Percentiles rank a stretch among this genome's conserved stretches.
Conservation (phyloP, 2,329 filamentous ascomycete genomes). For the Exophiala calicioides region DNA sequence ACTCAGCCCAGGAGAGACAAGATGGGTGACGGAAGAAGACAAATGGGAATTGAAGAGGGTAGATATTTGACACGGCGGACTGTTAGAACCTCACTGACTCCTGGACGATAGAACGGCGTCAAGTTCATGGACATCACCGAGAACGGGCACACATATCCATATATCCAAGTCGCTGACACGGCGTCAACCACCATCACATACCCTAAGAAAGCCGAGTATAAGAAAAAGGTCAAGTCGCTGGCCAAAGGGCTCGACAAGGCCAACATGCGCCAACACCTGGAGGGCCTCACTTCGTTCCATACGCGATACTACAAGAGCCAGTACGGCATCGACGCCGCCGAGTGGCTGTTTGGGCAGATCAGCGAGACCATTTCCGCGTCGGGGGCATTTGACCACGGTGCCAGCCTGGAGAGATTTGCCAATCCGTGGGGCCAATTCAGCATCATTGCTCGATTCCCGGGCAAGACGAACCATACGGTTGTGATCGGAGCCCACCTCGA, state of each 20-base stretch:
- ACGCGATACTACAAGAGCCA: conserved; percentile 61
- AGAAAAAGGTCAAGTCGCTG: conserved; percentile 67
- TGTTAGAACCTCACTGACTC: conserved; percentile 11
- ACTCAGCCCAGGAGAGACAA: conserved; percentile 75
- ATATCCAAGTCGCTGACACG: conserved; percentile 36
- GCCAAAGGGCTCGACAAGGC: conserved; percentile 69
- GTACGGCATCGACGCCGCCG: conserved; percentile 77
- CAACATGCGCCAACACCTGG: conserved; percentile 75
- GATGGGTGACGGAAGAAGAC: conserved; percentile 89
- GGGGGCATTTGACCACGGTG: conserved; percentile 66
- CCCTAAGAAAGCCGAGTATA: conserved; percentile 65
- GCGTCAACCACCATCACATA: conserved; percentile 55
- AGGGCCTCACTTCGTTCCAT: conserved; percentile 64
- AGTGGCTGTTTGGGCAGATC: conserved; percentile 80
- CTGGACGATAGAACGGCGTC: conserved; percentile 65
- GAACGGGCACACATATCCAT: conserved; percentile 62
- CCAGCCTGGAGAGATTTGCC: conserved; percentile 70
- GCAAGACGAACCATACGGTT: conserved; percentile 77
- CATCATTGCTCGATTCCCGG: conserved; percentile 88
- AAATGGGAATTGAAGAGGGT: conserved; percentile 90
- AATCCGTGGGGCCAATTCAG: conserved; percentile 89
- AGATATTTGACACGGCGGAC: conserved; percentile 35
- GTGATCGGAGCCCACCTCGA: conserved; percentile 93
- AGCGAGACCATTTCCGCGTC: conserved; percentile 69
- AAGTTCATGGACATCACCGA: conserved; percentile 96